Evolutionary conservation across 306 rosid genomes (phyloP).

Genomic region (Casuarina cunninghamiana): DNA sequence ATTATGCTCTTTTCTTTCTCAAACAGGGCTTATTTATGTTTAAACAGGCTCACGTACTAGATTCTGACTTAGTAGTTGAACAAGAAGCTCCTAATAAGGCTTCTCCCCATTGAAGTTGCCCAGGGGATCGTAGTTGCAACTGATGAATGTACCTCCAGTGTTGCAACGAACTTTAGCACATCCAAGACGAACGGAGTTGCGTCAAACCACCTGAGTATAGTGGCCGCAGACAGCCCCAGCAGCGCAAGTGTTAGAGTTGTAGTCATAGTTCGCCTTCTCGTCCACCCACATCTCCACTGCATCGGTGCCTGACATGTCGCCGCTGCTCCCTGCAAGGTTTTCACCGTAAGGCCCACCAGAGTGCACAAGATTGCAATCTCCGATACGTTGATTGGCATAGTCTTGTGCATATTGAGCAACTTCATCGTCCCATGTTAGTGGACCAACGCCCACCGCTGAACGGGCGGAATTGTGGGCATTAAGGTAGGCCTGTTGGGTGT

Average conservation of each 20-base stretch:
- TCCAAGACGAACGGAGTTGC: constrained; percentile 3
- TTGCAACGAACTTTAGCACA: constrained; percentile 18
- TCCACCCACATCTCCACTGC: constrained; percentile 48
- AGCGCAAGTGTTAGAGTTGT: constrained; percentile 24
- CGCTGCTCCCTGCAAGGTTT: constrained; percentile 35
- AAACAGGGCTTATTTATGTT: too few relatives aligned
- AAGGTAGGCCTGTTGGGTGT: constrained; percentile 31
- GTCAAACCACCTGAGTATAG: constrained; percentile 26
- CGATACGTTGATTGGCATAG: constrained; percentile 21
- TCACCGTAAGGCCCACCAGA: constrained; percentile 39
- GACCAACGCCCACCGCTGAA: background rate
- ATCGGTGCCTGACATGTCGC: constrained; percentile 6
- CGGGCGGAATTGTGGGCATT: constrained; percentile 37
- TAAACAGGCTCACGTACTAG: too few relatives aligned
- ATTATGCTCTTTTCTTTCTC: too few relatives aligned
- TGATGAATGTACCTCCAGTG: constrained; percentile 13
- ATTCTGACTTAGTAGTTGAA: too few relatives aligned
- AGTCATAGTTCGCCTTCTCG: constrained; percentile 35
- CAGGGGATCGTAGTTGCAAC: constrained; percentile 20
- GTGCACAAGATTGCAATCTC: constrained; percentile 29
- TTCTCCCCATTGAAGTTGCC: background rate
- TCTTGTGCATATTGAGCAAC: constrained; percentile 29
- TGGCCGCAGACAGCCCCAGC: constrained; percentile 5
- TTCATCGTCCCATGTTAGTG: constrained; percentile 17
- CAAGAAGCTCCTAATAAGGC: background rate